Evolutionary conservation across 768 basidiomycete species (phyloP), one percentile per base, ranked within the genome.

Genomic region (Agrocybe chaxingu): DNA sequence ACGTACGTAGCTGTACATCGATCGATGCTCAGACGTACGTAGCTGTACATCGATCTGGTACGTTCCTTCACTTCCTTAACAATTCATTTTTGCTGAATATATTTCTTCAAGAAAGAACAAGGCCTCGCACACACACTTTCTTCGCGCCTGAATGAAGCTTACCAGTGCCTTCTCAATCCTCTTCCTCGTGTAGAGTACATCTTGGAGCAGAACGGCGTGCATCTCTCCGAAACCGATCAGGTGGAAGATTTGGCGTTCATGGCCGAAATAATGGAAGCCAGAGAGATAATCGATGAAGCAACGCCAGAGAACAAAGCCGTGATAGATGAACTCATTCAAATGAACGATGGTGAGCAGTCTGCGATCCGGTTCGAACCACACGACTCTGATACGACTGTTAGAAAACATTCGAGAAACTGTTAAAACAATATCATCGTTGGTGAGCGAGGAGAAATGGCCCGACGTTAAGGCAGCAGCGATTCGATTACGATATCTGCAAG

Each of bases 111-210:
- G 85, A 70, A 73, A 50, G 77, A 81, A 51, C 77, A 79, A 59
- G 74, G 76, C 10, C 62, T 83, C 13, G 89, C 90, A 0, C 80
- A 81, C 42, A 69, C 73, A 9, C 70, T 89, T 52, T 94, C 92
- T 16, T 80, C 89, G 34, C 74, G 79, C 40, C 74, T 96, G 7
- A 97, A 97, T 62, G 79, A 80, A 63, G 94, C 92, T 1, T 93
- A 95, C 64, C 81, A 80, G 56, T 79, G 81, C 12, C 78, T 98
- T 36, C 62, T 75, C n/a, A 75, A 80, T 56, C 93, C 93, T 2
- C 67, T 92, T 32, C 70, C 77, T 24, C 82, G 94, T 37, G 85
- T 85, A 29, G 85, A 90, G 64, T 96, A 97, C 61, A 82, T 97
- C 59, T 74, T 96, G 10, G 71, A 76, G 38, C 73, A 71, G 38